Percentiles rank a stretch among this genome's conserved stretches.
Evolutionary conservation across 2,329 filamentous ascomycete species (phyloP).

Genomic region (Fusarium temperatum): DNA sequence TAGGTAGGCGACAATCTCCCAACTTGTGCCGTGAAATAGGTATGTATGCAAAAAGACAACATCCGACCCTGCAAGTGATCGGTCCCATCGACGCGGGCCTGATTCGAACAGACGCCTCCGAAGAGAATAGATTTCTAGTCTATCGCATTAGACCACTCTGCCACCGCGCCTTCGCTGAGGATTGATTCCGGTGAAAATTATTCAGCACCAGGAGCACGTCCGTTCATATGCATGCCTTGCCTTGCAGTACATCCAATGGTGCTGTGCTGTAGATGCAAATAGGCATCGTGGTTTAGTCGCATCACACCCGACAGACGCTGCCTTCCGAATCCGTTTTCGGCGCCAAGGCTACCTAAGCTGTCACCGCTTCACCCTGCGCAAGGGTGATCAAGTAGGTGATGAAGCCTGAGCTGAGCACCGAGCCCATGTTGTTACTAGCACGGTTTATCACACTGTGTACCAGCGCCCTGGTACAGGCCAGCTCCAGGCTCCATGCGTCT

Average conservation of each 20-base stretch:
- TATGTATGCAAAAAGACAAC: slow-evolving; percentile 2
- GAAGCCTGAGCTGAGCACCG: no score
- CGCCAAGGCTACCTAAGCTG: no score
- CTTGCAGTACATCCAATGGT: background rate
- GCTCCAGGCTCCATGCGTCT: no score
- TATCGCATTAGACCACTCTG: slow-evolving; percentile 36
- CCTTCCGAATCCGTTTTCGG: no score
- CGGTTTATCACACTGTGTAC: no score
- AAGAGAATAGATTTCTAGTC: slow-evolving; percentile 47
- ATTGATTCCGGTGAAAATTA: background rate
- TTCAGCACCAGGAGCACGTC: background rate
- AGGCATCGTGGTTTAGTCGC: background rate
- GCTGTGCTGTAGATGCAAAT: background rate
- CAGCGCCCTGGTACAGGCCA: no score
- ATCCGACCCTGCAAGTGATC: background rate
- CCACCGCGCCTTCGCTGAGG: slow-evolving; percentile 27
- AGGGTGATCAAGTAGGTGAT: no score
- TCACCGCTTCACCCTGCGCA: no score
- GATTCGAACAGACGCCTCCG: slow-evolving; percentile 32
- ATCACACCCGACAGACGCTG: no score
- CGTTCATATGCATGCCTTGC: background rate
- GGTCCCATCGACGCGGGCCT: slow-evolving; percentile 41
- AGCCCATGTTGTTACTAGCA: no score
- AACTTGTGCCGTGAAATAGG: background rate
- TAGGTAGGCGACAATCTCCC: background rate